These are phyloP conservation scores for Garcia nutans DNA, from an alignment of 345 rosid species.

Conservation along the genomic window DNA sequence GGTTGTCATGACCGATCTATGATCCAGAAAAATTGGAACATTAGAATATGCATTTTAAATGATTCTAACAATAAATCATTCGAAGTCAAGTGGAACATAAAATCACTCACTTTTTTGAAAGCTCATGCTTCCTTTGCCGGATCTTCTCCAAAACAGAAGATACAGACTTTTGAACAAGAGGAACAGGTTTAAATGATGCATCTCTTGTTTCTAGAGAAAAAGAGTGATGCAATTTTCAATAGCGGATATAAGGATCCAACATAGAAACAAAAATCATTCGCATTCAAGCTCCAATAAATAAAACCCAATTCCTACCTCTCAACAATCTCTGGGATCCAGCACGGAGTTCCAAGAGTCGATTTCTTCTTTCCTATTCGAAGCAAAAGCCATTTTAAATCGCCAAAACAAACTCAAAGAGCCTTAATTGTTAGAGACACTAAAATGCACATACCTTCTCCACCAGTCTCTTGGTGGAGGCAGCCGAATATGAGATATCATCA, in stretches of 20 bases:
- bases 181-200: slow-evolving; percentile 67
- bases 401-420: background rate
- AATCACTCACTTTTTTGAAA: slow-evolving; percentile 58
- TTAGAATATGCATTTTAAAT: background rate
- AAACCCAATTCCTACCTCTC: slow-evolving; percentile 48
- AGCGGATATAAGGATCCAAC: slow-evolving; percentile 1
- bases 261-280: background rate
- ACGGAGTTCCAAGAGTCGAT: slow-evolving; percentile 58
- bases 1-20: slow-evolving; percentile 40
- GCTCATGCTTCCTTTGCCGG: slow-evolving; percentile 70
- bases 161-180: slow-evolving; percentile 67
- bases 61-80: background rate
- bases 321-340: slow-evolving; percentile 82
- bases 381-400: background rate
- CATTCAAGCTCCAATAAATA: background rate
- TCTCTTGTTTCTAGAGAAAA: slow-evolving; percentile 61
- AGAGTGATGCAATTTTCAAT: slow-evolving; percentile 3
- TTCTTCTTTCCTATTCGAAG: slow-evolving; percentile 67
- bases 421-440: background rate
- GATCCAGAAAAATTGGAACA: slow-evolving; percentile 5
- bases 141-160: slow-evolving; percentile 85
- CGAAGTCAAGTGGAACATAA: slow-evolving; percentile 4
- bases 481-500: slow-evolving; percentile 36
- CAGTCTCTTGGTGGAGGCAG: slow-evolving; percentile 41
- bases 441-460: slow-evolving; percentile 43